Evolutionary conservation across 495 filamentous ascomycete species (phyloP).

Genomic region (Lichina pygmaea): DNA sequence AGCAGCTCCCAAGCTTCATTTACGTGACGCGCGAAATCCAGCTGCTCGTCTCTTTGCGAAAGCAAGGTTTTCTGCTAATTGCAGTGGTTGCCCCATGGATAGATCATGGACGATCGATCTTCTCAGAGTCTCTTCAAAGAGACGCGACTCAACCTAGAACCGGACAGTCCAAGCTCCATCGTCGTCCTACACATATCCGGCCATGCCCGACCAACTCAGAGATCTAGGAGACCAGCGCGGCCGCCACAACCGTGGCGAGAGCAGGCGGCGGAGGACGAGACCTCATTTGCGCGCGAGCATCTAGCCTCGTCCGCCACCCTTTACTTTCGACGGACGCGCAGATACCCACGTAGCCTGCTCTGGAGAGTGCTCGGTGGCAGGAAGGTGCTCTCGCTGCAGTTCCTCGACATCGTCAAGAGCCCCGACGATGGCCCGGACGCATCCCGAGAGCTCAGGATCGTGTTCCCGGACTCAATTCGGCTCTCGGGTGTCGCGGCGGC

Average conservation of each 20-base stretch:
- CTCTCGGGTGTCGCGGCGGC: constrained; percentile 53
- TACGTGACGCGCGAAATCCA: too few species aligned
- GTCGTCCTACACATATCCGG: constrained; percentile 30
- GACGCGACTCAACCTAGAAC: constrained; percentile 57
- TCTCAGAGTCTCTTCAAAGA: constrained; percentile 42
- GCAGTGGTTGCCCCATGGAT: constrained; percentile 3
- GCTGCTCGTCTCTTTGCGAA: too few species aligned
- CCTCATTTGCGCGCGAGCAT: constrained; percentile 37
- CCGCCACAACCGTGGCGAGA: constrained; percentile 15
- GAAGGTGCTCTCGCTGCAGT: constrained; percentile 56
- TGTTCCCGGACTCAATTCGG: constrained; percentile 43
- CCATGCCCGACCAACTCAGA: constrained; percentile 7
- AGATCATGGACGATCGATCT: constrained; percentile 10
- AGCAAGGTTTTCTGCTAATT: too few species aligned
- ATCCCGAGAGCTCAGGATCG: constrained; percentile 42
- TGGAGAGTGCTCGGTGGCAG: constrained; percentile 72
- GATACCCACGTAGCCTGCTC: constrained; percentile 57
- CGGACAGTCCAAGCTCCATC: constrained; percentile 35
- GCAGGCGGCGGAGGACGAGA: constrained; percentile 36
- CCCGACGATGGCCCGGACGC: constrained; percentile 35
- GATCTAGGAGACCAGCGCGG: constrained; percentile 5
- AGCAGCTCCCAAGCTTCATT: too few species aligned
- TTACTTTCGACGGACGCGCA: constrained; percentile 49
- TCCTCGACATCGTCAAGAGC: constrained; percentile 52
- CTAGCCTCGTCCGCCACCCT: constrained; percentile 60